Evolutionary conservation across 768 basidiomycete genomes (phyloP), one percentile per base, ranked within the genome.

Genomic region (Amanita inopinata): DNA sequence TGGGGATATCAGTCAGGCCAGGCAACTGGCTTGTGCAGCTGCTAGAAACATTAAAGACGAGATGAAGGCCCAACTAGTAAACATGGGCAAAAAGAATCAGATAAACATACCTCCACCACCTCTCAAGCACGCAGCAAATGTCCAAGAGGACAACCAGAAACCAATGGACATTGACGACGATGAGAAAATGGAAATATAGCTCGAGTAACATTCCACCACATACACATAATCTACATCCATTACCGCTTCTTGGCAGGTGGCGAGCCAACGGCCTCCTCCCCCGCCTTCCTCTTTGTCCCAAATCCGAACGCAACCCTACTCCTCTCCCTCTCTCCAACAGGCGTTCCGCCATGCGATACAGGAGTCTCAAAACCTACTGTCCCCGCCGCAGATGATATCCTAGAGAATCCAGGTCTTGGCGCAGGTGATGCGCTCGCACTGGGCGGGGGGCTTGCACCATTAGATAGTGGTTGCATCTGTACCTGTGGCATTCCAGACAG

Each of bases 251-350:
- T 90, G 18, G 77, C 56, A 6, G 82, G 74, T 4, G 84, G 85
- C 3, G 78, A 70, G 10, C 73, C 80, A 15, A 63, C 60, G n/a
- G 71, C 69, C 43, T 88, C 86, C 23, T 81, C 82, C 1, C 60
- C 74, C 3, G 83, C 84, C 57, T 90, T 91, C 53, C 89, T 69
- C 69, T 92, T 92, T 34, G 70, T 64, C 24, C 80, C 80, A 55
- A 90, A 74, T 8, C 84, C 84, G 56, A 90, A 79, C 4, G 76
- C 74, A 32, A 91, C 76, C 60, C 79, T 90, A 23, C 76, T 72
- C 39, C 86, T 71, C 54, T 89, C 86, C 38, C 84, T 71, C 54
- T 88, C 86, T 1, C 63, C 64, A 1, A 70, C 76, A 15, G 82
- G 76, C 0, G 80, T 80, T 6, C 73, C 74, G 17, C 69, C 64